Conservation (phyloP, 257 asterid species). For the Petrea volubilis region DNA sequence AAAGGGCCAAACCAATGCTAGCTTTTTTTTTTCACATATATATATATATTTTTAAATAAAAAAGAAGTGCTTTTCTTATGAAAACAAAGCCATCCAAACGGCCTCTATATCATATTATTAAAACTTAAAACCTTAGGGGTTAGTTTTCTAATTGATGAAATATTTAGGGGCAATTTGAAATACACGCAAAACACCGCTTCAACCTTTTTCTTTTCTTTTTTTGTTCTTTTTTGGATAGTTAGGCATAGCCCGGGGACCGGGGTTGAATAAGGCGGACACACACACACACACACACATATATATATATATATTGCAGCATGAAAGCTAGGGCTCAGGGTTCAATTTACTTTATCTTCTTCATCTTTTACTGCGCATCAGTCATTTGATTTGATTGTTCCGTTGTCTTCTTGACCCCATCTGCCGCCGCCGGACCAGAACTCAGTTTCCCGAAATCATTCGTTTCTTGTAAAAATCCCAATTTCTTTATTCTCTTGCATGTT, state of each 20-base stretch:
- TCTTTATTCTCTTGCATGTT: conserved; percentile 3
- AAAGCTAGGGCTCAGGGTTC: conserved; percentile 12
- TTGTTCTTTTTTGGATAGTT: no score
- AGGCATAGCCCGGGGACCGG: background rate
- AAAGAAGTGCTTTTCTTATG: no score
- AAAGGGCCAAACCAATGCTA: no score
- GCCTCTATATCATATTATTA: no score
- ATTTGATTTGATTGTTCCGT: conserved; percentile 5
- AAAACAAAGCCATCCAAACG: no score
- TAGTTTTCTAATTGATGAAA: no score
- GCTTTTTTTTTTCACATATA: no score
- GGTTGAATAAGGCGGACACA: background rate
- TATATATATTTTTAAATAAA: no score
- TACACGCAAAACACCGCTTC: no score
- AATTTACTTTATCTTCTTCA: background rate
- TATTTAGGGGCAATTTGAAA: no score
- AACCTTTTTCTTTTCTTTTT: no score
- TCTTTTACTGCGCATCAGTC: background rate
- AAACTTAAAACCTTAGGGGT: no score
- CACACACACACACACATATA: background rate
- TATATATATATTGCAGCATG: background rate
- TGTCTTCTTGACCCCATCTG: conserved; percentile 8
- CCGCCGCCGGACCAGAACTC: conserved; percentile 1
- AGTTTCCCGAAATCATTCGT: background rate
- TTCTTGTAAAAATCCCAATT: background rate